A percentile compares a stretch with the other conserved stretches of the same genome.
These are phyloP conservation scores for Orbilia brochopaga DNA, from an alignment of 2,329 filamentous ascomycete species.

Conservation along the genomic window DNA sequence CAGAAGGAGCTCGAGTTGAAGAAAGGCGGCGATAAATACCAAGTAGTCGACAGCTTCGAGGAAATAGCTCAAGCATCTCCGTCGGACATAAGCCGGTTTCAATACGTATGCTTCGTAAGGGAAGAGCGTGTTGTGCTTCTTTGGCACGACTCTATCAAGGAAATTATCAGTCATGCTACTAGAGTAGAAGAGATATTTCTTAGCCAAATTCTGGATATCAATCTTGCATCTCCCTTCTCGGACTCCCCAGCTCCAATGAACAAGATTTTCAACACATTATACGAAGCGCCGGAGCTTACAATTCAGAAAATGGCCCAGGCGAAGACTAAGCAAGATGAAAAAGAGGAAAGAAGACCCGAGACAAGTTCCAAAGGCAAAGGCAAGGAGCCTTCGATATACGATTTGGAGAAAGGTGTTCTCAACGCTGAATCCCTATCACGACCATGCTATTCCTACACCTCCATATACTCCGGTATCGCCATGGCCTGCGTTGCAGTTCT, in stretches of 20 bases:
- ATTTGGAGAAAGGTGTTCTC: constrained; percentile 31
- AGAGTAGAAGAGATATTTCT: constrained; percentile 52
- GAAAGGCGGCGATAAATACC: constrained; percentile 60
- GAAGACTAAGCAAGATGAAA: constrained; percentile 18
- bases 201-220: constrained; percentile 34
- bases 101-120: constrained; percentile 60
- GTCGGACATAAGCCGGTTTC: constrained; percentile 59
- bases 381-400: constrained; percentile 23
- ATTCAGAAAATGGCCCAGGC: constrained; percentile 36
- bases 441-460: constrained; percentile 16
- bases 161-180: constrained; percentile 59
- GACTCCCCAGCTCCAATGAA: not conserved
- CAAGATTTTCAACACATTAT: constrained; percentile 27
- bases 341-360: constrained; percentile 3
- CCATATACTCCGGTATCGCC: constrained; percentile 34
- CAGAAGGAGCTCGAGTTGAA: constrained; percentile 60
- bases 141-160: constrained; percentile 60
- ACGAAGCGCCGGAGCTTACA: constrained; percentile 31
- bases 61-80: constrained; percentile 58
- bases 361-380: constrained; percentile 3
- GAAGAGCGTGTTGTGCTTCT: constrained; percentile 60
- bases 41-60: constrained; percentile 60
- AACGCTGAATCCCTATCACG: constrained; percentile 27
- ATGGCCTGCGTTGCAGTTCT: constrained; percentile 31
- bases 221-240: constrained; percentile 15